Evolutionary conservation across 441 rosid genomes (phyloP), one percentile per base, ranked within the genome.

Genomic region (Lepidium campestre): DNA sequence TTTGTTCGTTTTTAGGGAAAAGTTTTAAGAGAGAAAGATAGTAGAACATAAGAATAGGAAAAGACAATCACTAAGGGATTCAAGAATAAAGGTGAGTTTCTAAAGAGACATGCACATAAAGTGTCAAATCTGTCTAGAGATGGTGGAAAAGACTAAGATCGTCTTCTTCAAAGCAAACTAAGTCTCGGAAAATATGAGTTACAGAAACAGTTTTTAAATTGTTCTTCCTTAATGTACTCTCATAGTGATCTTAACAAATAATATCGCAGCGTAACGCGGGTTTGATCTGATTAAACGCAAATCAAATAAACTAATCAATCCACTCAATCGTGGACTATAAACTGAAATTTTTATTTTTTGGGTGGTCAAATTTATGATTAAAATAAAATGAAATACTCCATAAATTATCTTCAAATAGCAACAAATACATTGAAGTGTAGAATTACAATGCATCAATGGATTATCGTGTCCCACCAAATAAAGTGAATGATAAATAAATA

Each of bases 101-200:
- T 86, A 59, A 90, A 80, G 84, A 71, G 65, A 76, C 91, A 85
- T 35, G 82, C 91, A 14, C 65, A 73, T 68, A 86, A 76, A 69
- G 72, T 78, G 36, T 79, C 94, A 1, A 73, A 79, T 67, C 59
- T 50, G 54, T 83, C 25, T 73, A 58, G 15, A 80, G 72, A 48
- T 88, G 97, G 97, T 93, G 96, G 97, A 81, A 74, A 78, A 81
- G 86, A 55, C 20, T 77, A 48, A 75, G 59, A 59, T 77, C 82
- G 15, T 66, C 78, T 45, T 73, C 44, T 42, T 58, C 86, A 7
- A 85, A 80, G 82, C 82, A 80, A 41, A 50, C 85, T 3, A 85
- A 85, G 62, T 32, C 74, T 22, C 3, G 64, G 76, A 55, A 85
- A 85, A 67, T 62, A 82, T 7, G 98, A 92, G 80, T 82, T 92